Evolutionary conservation across 2,329 filamentous ascomycete species (phyloP).

Genomic region (Penicillium sp.): DNA sequence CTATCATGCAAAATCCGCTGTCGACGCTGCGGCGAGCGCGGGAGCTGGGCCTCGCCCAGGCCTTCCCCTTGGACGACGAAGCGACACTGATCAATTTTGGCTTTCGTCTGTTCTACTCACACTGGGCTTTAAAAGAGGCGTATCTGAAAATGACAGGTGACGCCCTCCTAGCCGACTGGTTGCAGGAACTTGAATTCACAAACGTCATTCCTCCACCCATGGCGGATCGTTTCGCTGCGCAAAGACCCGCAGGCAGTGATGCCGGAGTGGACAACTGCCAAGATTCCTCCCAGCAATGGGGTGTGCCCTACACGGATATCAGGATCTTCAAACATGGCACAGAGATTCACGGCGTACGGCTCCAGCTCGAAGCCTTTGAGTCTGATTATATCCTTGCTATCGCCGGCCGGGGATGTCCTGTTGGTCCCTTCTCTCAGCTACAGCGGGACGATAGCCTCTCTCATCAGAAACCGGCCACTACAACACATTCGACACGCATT

Average conservation of each 20-base stretch:
- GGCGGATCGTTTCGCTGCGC: slow-evolving; percentile 7
- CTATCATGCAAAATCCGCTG: slow-evolving; percentile 48
- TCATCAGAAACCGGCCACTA: too few relatives aligned
- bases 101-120: slow-evolving; percentile 57
- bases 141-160: slow-evolving; percentile 63
- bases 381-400: slow-evolving; percentile 55
- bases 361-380: slow-evolving; percentile 56
- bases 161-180: slow-evolving; percentile 56
- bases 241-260: slow-evolving; percentile 2
- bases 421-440: slow-evolving; percentile 7
- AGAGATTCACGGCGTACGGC: slow-evolving; percentile 46
- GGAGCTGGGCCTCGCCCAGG: slow-evolving; percentile 8
- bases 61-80: slow-evolving; percentile 9
- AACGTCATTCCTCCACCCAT: slow-evolving; percentile 48
- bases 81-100: slow-evolving; percentile 46
- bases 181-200: slow-evolving; percentile 55
- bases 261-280: too few relatives aligned
- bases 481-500: slow-evolving; percentile 5
- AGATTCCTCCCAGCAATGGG: slow-evolving; percentile 22
- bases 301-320: slow-evolving; percentile 36
- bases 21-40: slow-evolving; percentile 10
- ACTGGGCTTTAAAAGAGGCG: slow-evolving; percentile 61
- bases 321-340: slow-evolving; percentile 47
- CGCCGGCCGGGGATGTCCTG: slow-evolving; percentile 29
- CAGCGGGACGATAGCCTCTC: too few relatives aligned